Conservation (phyloP, 2,329 filamentous ascomycete species). For the Fusarium piperis region DNA sequence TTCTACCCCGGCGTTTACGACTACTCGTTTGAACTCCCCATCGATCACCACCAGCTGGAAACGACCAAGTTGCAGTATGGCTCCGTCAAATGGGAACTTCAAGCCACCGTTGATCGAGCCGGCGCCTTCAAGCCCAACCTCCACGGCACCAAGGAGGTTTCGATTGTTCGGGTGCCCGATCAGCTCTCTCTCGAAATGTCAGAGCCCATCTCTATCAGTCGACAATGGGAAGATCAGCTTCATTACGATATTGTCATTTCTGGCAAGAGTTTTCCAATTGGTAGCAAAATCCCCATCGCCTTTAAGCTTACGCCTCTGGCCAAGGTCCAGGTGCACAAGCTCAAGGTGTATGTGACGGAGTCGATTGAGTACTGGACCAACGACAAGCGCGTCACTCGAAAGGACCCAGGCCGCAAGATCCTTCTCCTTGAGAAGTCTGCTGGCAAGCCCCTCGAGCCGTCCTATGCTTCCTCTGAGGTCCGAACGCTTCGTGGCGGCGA, state of each 20-base stretch:
- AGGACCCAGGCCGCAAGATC: conserved; percentile 86
- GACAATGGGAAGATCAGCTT: conserved; percentile 94
- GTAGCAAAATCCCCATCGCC: conserved; percentile 87
- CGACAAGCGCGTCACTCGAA: conserved; percentile 84
- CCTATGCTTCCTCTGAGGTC: conserved; percentile 80
- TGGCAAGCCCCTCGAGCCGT: conserved; percentile 77
- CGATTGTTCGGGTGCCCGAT: conserved; percentile 84
- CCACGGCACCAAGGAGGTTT: conserved; percentile 82
- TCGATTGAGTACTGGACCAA: conserved; percentile 91
- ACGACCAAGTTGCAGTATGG: conserved; percentile 89
- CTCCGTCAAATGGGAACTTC: conserved; percentile 87
- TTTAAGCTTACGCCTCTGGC: conserved; percentile 93
- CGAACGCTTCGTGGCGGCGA: conserved; percentile 84
- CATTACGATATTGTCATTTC: conserved; percentile 97
- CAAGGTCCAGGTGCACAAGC: conserved; percentile 91
- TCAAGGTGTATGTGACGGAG: conserved; percentile 92
- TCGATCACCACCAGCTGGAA: conserved; percentile 89
- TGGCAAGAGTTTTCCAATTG: conserved; percentile 92
- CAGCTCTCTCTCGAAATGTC: conserved; percentile 90
- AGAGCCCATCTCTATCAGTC: conserved; percentile 91
- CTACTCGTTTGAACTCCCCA: conserved; percentile 83
- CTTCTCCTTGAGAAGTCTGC: conserved; percentile 89
- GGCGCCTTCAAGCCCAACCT: conserved; percentile 92
- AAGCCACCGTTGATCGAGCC: conserved; percentile 84
- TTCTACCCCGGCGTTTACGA: conserved; percentile 79